phyloP scores from a whole-genome alignment of 768 basidiomycete genomes.

The Trametes cingulata region DNA sequence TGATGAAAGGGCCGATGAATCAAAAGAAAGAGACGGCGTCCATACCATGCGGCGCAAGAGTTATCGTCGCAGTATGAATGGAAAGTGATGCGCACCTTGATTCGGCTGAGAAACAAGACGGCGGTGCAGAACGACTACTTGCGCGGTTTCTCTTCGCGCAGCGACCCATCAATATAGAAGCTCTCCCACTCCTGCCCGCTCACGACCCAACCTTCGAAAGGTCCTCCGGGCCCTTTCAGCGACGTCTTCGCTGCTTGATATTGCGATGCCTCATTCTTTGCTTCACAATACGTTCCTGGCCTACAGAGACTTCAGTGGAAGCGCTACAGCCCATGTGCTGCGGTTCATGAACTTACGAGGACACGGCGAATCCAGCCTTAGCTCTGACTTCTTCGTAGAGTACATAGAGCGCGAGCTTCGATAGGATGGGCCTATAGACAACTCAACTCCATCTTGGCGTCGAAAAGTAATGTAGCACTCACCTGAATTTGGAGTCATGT shows the following conservation, averaged over 20 bases:
- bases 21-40: no score
- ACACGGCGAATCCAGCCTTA: slow-evolving; percentile 14
- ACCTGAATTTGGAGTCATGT: slow-evolving; percentile 64
- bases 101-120: no score
- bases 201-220: slow-evolving; percentile 64
- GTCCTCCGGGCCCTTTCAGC: slow-evolving; percentile 44
- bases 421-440: slow-evolving; percentile 48
- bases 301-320: slow-evolving; percentile 8
- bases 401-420: slow-evolving; percentile 54
- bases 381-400: slow-evolving; percentile 40
- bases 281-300: slow-evolving; percentile 39
- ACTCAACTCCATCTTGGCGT: not conserved
- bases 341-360: slow-evolving; percentile 6
- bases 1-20: no score
- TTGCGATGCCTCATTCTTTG: slow-evolving; percentile 42
- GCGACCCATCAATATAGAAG: slow-evolving; percentile 39
- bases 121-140: no score
- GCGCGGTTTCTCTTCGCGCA: no score
- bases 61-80: no score
- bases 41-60: no score
- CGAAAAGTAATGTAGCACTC: not conserved
- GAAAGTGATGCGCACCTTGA: no score
- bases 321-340: not conserved
- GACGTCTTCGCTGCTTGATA: slow-evolving; percentile 55
- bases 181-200: slow-evolving; percentile 56